phyloP scores from a whole-genome alignment of 805 yeast species.

The Wickerhamiella shivajii region DNA sequence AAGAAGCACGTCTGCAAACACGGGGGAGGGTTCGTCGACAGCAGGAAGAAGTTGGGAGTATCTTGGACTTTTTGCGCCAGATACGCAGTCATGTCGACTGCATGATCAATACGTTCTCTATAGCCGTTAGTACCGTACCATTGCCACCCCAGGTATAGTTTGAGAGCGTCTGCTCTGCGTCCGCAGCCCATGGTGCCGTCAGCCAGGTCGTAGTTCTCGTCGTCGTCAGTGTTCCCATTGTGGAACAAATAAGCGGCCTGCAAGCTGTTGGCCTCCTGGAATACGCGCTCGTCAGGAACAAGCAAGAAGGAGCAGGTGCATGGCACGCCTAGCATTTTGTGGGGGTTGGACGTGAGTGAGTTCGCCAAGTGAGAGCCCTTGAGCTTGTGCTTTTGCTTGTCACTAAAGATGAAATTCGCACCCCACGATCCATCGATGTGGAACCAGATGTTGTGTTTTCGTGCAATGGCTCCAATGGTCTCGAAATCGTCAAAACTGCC shows the following conservation, averaged over 20 bases:
- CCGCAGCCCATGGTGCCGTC: conserved; percentile 93
- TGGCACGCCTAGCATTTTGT: conserved; percentile 81
- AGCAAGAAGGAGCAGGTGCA: conserved; percentile 50
- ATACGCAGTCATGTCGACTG: conserved; percentile 48
- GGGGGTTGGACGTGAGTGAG: conserved; percentile 71
- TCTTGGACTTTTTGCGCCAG: conserved; percentile 34
- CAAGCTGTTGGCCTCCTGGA: conserved; percentile 61
- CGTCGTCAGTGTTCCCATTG: conserved; percentile 36
- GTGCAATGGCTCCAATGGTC: conserved; percentile 39
- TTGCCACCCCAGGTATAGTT: conserved; percentile 66
- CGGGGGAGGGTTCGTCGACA: conserved; percentile 48
- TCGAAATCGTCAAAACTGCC: conserved; percentile 66
- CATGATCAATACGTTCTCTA: conserved; percentile 54
- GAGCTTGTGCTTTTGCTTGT: conserved; percentile 31
- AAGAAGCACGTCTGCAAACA: conserved; percentile 77
- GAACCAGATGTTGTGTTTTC: conserved; percentile 48
- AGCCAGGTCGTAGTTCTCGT: conserved; percentile 53
- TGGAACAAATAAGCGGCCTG: conserved; percentile 75
- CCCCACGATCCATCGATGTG: conserved; percentile 91
- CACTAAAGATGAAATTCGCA: conserved; percentile 62
- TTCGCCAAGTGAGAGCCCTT: conserved; percentile 53
- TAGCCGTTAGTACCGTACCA: conserved; percentile 63
- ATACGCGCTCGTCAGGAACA: conserved; percentile 49
- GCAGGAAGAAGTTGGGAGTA: conserved; percentile 36
- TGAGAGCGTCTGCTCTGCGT: conserved; percentile 67